Evolutionary conservation across 352 stramenopile species (phyloP), one percentile per base, ranked within the genome.

Genomic region (Stramenopiles sp.): DNA sequence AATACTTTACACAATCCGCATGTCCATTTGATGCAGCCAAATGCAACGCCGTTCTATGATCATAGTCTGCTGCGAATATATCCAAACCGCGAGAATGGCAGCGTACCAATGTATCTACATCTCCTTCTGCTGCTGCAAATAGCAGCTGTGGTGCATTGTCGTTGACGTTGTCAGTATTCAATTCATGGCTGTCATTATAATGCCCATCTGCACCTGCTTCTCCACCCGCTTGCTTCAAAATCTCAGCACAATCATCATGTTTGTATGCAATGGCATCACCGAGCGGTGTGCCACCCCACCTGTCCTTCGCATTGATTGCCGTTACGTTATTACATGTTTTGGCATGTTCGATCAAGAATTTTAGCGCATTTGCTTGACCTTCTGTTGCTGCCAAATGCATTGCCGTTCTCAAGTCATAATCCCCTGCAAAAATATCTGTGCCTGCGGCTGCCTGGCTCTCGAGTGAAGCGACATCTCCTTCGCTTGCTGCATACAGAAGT

Each of bases 341-440:
- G 4, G 39, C 39, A 14, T 14, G 39, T 27, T 82, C 29, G 0
- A 89, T 67, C 0, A 93, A 81, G 30, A 83, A 88, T 80, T 85
- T 82, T 4, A 90, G 85, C 7, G 92, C 82, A 7, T 85, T 71
- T 7, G 91, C 80, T 83, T 92, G 85, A 33, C 89, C 89, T 80
- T 92, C 88, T 0, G 83, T 88, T n/a, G 88, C 84, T 0, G 89
- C 87, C 0, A 94, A 84, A 82, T 94, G 90, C 8, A 93, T 80
- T 7, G 88, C 88, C 0, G 90, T 92, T 27, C 90, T 82, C 30
- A 86, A 83, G 84, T 94, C 90, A 81, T 88, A 88, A 81, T 88
- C 85, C 0, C 44, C 44, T 1, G 44, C 55, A 25, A 30, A 82
- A 75, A 39, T 67, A 82, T 76, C 25, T 39, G 39, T 33, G 44